phyloP scores from a whole-genome alignment of 2,329 filamentous ascomycete genomes.

The Trichophyton equinum region DNA sequence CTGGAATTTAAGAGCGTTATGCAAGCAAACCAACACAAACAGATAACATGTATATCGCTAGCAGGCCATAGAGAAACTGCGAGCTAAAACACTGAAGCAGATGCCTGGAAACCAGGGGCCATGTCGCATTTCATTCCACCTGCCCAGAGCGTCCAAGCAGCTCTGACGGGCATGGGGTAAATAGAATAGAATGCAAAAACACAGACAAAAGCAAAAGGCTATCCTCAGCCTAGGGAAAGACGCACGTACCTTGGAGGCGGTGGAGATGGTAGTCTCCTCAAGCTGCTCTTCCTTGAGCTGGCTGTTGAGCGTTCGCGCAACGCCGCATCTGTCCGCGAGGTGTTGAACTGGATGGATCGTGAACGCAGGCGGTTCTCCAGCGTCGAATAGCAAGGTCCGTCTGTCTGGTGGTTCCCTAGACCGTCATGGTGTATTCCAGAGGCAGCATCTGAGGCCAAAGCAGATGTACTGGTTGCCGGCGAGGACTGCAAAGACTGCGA shows the following conservation, averaged over 20 bases:
- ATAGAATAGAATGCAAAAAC: neutral
- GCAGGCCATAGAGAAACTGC: too few species aligned
- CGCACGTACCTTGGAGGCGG: conserved; percentile 30
- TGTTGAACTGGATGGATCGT: conserved; percentile 30
- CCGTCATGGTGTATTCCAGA: conserved; percentile 7
- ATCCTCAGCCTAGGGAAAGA: neutral
- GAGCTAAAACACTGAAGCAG: too few species aligned
- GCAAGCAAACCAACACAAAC: neutral
- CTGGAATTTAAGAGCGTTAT: neutral
- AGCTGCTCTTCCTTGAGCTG: conserved; percentile 18
- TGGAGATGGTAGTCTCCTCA: conserved; percentile 24
- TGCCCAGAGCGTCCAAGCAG: neutral
- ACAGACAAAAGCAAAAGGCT: neutral
- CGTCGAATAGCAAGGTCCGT: conserved; percentile 14
- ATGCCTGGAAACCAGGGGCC: neutral
- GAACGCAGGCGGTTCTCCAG: conserved; percentile 19
- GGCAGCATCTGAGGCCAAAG: conserved; percentile 11
- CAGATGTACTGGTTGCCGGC: conserved; percentile 13
- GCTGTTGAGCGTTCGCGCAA: conserved; percentile 19
- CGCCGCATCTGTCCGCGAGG: conserved; percentile 20
- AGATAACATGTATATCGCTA: neutral
- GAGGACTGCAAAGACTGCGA: conserved; percentile 11
- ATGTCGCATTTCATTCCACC: neutral
- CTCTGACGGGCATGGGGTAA: neutral
- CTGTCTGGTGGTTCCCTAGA: conserved; percentile 4